phyloP scores from a whole-genome alignment of 2,329 filamentous ascomycete genomes.

The Exophiala spinifera region DNA sequence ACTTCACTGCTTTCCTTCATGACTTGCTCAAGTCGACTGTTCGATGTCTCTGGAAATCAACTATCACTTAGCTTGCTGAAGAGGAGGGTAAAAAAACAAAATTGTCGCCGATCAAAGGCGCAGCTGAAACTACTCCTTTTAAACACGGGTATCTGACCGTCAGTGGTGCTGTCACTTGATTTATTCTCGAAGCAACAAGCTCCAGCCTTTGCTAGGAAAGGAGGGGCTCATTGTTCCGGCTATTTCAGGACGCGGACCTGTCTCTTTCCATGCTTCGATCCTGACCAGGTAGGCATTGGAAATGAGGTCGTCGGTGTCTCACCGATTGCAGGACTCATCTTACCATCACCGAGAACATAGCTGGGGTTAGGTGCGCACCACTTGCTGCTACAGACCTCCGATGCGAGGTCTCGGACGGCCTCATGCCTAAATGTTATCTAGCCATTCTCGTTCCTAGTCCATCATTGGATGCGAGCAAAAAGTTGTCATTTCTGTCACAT shows the following conservation, averaged over 20 bases:
- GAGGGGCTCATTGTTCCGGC: slow-evolving; percentile 1
- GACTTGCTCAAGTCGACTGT: slow-evolving; percentile 4
- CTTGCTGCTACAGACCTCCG: background rate
- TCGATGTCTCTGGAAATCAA: slow-evolving; percentile 1
- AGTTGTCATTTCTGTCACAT: slow-evolving; percentile 2
- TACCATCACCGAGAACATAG: background rate
- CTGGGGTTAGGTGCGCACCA: slow-evolving; percentile 2
- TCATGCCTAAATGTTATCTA: background rate
- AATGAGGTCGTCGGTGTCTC: slow-evolving; percentile 1
- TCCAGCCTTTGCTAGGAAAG: slow-evolving; percentile 4
- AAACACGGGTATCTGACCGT: slow-evolving; percentile 1
- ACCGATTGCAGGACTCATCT: slow-evolving; percentile 4
- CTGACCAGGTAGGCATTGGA: slow-evolving; percentile 4
- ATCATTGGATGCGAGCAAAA: slow-evolving; percentile 1
- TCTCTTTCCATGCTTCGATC: slow-evolving; percentile 6
- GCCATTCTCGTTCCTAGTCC: slow-evolving; percentile 5
- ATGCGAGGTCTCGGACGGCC: background rate
- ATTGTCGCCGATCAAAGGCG: background rate
- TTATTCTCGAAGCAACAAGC: slow-evolving; percentile 1
- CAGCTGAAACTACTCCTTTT: background rate
- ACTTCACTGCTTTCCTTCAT: slow-evolving; percentile 5
- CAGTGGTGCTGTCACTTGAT: slow-evolving; percentile 3
- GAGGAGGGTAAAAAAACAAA: background rate
- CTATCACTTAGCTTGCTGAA: background rate
- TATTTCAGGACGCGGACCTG: slow-evolving; percentile 1